A percentile compares a stretch with the other conserved stretches of the same genome.
phyloP scores from a whole-genome alignment of 2,329 filamentous ascomycete genomes.

The Elsinoe fawcettii region DNA sequence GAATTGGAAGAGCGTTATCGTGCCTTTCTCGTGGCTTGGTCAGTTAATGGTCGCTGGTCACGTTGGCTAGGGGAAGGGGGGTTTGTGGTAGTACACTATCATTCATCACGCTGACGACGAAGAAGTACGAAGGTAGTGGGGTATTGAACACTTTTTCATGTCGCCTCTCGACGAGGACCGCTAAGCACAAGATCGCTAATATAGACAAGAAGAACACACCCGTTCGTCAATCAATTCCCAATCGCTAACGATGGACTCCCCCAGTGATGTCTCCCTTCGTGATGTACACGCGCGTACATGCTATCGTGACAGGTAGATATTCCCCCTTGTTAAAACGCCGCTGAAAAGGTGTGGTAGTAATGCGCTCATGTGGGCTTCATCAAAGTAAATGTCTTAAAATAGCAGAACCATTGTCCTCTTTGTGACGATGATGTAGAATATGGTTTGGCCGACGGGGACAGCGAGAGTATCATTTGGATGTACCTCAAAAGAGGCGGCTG shows the following conservation, averaged over 20 bases:
- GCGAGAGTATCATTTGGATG: not conserved
- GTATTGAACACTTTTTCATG: not conserved
- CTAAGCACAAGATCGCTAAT: not conserved
- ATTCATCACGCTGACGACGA: no score
- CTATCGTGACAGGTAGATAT: not conserved
- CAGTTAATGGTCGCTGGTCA: no score
- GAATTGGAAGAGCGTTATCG: no score
- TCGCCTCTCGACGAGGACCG: not conserved
- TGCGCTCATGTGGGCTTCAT: slow-evolving; percentile 7
- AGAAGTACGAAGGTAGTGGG: not conserved
- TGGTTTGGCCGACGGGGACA: not conserved
- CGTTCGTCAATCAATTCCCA: not conserved
- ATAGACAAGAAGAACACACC: slow-evolving; percentile 2
- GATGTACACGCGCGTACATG: slow-evolving; percentile 9
- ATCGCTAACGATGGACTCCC: not conserved
- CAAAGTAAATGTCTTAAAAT: slow-evolving; percentile 2
- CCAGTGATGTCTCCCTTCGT: slow-evolving; percentile 7
- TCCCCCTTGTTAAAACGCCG: not conserved
- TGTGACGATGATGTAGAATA: not conserved
- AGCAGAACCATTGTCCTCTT: not conserved
- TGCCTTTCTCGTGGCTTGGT: no score
- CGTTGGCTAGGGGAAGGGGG: no score
- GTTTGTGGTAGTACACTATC: no score
- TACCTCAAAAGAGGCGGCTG: not conserved
- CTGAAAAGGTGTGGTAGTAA: not conserved